Base-by-base conservation (phyloP, 305 asterid genomes). In the Stenogyne calaminthoides region DNA sequence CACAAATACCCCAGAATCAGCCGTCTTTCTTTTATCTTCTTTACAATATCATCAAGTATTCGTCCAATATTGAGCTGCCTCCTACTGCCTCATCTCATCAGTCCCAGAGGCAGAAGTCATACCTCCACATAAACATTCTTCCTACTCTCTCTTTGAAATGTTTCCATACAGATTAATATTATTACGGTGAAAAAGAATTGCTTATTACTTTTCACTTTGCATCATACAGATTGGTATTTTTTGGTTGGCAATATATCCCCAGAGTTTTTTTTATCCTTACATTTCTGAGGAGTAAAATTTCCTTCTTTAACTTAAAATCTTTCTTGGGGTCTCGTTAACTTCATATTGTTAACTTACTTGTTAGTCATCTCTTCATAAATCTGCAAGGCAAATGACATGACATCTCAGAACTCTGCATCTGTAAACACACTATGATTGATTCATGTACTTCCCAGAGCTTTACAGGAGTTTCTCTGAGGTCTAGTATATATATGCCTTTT, bases 371-470 rank as follows among this genome's bases (percentile, higher is more conserved):
- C 32, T 11, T 68, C 18, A 36, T 49, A 42, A 49, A 52, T 22
- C 40, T 60, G 46, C 51, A 16, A 8, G n/a, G 64, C 8, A 59
- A 20, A 20, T 58, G 57, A 59, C 49, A 47, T 59, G n/a, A 18
- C 46, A 47, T 42, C 62, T 14, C 8, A n/a, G 40, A 14, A 60
- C 27, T 34, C 49, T 62, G 63, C 76, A 42, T 51, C 59, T 36
- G 42, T 22, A n/a, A 61, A 61, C 60, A 61, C 32, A 39, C 70
- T 54, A 22, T 69, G 42, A 44, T 59, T 69, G 52, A 42, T 52
- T 63, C 56, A 42, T 52, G 56, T 63, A 46, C 51, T 68, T n/a
- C 40, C 18, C 39, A 2, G 32, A 58, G 52, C 54, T 14, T 46
- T 46, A 46, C 8, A 46, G 19, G 27, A 15, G 9, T 69, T 49